A percentile compares a stretch with the other conserved stretches of the same genome.
These are phyloP conservation scores for Nelumbo lutea DNA, from an alignment of 164 flowering plant species.

Conservation along the genomic window DNA sequence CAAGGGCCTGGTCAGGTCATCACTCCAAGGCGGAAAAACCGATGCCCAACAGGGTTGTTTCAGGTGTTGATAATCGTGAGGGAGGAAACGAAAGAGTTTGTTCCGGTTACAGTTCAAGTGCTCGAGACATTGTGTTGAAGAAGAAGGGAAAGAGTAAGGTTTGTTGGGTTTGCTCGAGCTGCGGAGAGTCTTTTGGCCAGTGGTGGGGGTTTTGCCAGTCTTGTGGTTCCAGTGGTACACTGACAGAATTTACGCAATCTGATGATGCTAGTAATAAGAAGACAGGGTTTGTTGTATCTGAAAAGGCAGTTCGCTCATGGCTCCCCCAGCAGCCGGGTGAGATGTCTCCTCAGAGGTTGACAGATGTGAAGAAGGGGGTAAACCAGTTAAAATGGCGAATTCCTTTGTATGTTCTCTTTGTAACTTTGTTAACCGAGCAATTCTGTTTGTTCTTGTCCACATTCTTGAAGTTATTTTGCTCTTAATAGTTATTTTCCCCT, in stretches of 20 bases:
- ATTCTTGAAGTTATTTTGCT: neutral
- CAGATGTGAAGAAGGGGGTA: slow-evolving; percentile 56
- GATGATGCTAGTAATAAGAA: slow-evolving; percentile 17
- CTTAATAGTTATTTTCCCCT: neutral
- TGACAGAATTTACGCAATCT: slow-evolving; percentile 36
- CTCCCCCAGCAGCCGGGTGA: slow-evolving; percentile 30
- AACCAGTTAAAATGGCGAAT: slow-evolving; percentile 56
- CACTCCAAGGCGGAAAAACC: neutral
- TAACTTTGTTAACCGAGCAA: neutral
- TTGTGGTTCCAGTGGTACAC: slow-evolving; percentile 43
- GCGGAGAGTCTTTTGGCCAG: slow-evolving; percentile 64
- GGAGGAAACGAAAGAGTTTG: neutral
- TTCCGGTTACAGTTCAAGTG: slow-evolving; percentile 4
- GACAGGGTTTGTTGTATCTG: slow-evolving; percentile 40
- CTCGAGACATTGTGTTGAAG: slow-evolving; percentile 15
- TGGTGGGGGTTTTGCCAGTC: slow-evolving; percentile 86
- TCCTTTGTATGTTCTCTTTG: slow-evolving; percentile 48
- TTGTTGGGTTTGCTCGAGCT: slow-evolving; percentile 57
- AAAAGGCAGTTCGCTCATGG: slow-evolving; percentile 50
- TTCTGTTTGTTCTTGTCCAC: neutral
- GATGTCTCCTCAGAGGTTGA: slow-evolving; percentile 45
- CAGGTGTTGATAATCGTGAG: neutral
- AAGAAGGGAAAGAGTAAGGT: slow-evolving; percentile 49
- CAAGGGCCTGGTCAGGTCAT: neutral
- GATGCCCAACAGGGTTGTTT: neutral